Conservation (phyloP, 345 rosid species). For the Diplotaxis tenuifolia region DNA sequence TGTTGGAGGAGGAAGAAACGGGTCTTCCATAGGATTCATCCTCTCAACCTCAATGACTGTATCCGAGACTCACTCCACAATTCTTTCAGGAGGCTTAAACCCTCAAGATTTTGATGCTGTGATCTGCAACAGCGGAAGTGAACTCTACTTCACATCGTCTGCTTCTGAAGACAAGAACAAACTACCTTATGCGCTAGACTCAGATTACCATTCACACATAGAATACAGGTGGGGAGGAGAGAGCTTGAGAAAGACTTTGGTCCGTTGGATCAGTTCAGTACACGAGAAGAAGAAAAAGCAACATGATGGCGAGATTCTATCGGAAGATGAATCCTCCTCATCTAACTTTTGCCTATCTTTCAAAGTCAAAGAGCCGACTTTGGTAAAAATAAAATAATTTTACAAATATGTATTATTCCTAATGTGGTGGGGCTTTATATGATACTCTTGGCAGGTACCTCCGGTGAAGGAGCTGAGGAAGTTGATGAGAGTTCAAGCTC, state of each 20-base stretch:
- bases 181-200: conserved; percentile 51
- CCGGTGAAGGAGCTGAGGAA: conserved; percentile 58
- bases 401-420: not conserved
- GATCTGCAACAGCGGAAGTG: conserved; percentile 66
- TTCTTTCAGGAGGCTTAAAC: conserved; percentile 47
- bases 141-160: conserved; percentile 54
- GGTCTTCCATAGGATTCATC: conserved; percentile 48
- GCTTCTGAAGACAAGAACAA: conserved; percentile 40
- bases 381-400: conserved; percentile 36
- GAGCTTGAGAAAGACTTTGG: conserved; percentile 59
- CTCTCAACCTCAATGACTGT: conserved; percentile 56
- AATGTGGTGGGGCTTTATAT: not conserved
- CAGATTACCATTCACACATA: conserved; percentile 64
- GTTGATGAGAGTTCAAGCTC: conserved; percentile 66
- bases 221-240: conserved; percentile 83
- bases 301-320: conserved; percentile 40
- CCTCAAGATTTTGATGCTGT: conserved; percentile 63
- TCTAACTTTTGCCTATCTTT: conserved; percentile 53
- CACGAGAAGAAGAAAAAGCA: conserved; percentile 42
- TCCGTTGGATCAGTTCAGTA: conserved; percentile 61
- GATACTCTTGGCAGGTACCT: conserved; percentile 42
- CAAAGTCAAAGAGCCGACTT: conserved; percentile 40
- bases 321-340: conserved; percentile 52
- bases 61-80: conserved; percentile 49
- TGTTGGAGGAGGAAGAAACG: conserved; percentile 38